Evolutionary conservation across 2,329 filamentous ascomycete species (phyloP), one percentile per base, ranked within the genome.

Genomic region (Sporothrix variecibatus): DNA sequence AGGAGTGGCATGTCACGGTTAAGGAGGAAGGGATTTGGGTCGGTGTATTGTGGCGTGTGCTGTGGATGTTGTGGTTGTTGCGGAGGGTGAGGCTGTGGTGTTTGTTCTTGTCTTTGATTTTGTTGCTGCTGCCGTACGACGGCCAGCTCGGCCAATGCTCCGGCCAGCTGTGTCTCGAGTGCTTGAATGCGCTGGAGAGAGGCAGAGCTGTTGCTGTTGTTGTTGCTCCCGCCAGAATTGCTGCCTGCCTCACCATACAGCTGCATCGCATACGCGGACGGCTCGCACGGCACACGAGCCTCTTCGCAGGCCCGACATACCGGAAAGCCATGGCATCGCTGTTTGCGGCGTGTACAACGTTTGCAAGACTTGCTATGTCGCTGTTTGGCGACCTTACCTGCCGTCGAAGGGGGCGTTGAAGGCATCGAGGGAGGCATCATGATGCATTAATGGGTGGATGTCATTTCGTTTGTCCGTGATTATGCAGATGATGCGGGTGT

Each of bases 261-360:
- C 69, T 75, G 72, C 31, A 75, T 43, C 9, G 74, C 72, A 64
- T 74, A 70, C 5, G 46, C 64, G 4, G 72, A 75, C 51, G 65
- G 74, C 51, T 75, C 72, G 26, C 74, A 75, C 17, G 74, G 51
- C 31, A 67, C 58, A 28, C 58, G 53, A 40, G 74, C 74, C 20
- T 72, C 40, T 20, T 75, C 71, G 43, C 74, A 75, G 40, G 72
- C 72, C n/a, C 68, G 34, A 68, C 74, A 75, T 12, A 75, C 56
- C n/a, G 74, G 72, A 8, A 73, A 75, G 51, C 74, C 74, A 62
- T 75, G 69, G 68, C 74, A 75, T 23, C 74, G 74, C 28, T 73
- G 72, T 51, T 75, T 75, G 49, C 74, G 74, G 1, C 62, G 53
- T n/a, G 73, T 56, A 28, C 74, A 75, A 43, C 74, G 71, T n/a